phyloP scores from a whole-genome alignment of 371 early-diverging fungal species.

The Furculomyces boomerangus region DNA sequence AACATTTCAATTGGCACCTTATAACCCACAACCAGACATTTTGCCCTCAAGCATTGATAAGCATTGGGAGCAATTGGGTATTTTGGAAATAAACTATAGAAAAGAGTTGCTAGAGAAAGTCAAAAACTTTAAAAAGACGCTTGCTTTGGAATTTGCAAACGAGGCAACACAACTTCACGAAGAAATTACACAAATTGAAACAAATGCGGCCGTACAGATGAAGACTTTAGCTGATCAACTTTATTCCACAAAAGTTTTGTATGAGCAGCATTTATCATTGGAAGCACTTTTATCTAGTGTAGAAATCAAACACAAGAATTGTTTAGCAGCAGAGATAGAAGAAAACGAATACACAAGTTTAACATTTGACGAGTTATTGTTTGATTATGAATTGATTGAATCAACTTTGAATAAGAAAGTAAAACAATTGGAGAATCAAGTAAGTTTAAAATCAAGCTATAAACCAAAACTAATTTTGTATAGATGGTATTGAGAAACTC shows the following conservation, averaged over 20 bases:
- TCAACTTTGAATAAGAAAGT: conserved; percentile 66
- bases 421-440: conserved; percentile 83
- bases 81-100: conserved; percentile 58
- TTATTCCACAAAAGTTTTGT: conserved; percentile 29
- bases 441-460: conserved; percentile 7
- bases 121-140: conserved; percentile 9
- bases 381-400: conserved; percentile 60
- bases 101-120: conserved; percentile 36
- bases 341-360: conserved; percentile 87
- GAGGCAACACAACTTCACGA: conserved; percentile 17
- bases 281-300: background rate
- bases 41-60: conserved; percentile 47
- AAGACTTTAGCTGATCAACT: conserved; percentile 12
- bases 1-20: conserved; percentile 75
- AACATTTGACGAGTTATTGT: conserved; percentile 68
- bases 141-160: conserved; percentile 16
- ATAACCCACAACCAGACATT: conserved; percentile 60
- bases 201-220: conserved; percentile 37
- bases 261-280: background rate
- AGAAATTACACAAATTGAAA: conserved; percentile 25
- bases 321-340: conserved; percentile 70
- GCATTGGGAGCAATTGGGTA: conserved; percentile 49
- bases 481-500: conserved; percentile 53
- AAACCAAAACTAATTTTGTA: background rate
- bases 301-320: conserved; percentile 28